phyloP scores from a whole-genome alignment of 495 filamentous ascomycete genomes.

The Penicillium steckii region DNA sequence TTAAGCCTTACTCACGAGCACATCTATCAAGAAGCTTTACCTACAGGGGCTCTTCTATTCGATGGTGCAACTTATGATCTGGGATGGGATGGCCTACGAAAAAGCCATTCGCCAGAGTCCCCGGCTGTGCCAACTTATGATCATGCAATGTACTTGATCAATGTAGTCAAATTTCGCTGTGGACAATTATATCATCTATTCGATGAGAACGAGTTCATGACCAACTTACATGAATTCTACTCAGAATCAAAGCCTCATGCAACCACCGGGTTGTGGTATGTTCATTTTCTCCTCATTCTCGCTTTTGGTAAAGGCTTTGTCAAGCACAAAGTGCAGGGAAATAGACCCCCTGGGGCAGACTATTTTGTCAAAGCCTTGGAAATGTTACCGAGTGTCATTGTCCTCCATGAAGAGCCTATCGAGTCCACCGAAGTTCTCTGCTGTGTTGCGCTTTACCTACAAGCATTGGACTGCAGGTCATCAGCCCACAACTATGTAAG shows the following conservation, averaged over 20 bases:
- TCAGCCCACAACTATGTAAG: constrained; percentile 41
- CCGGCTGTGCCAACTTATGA: constrained; percentile 37
- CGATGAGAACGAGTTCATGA: constrained; percentile 43
- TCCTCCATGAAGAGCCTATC: constrained; percentile 34
- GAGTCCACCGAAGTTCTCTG: constrained; percentile 42
- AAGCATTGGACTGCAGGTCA: constrained; percentile 37
- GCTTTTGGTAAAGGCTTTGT: constrained; percentile 46
- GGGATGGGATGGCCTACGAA: constrained; percentile 38
- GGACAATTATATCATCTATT: constrained; percentile 47
- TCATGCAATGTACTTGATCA: constrained; percentile 42
- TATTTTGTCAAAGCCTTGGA: constrained; percentile 41
- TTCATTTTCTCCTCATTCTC: constrained; percentile 44
- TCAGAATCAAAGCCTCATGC: constrained; percentile 23
- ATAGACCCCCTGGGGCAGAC: constrained; percentile 34
- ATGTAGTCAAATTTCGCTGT: constrained; percentile 43
- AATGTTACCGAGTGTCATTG: constrained; percentile 34
- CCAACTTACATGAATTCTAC: constrained; percentile 34
- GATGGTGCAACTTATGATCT: constrained; percentile 41
- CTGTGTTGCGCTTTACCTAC: constrained; percentile 41
- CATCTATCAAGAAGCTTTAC: constrained; percentile 32
- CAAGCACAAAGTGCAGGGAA: constrained; percentile 30
- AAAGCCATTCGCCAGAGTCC: constrained; percentile 19
- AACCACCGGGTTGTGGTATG: constrained; percentile 37
- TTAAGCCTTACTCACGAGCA: constrained; percentile 40
- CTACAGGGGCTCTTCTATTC: constrained; percentile 35